Percentiles rank a stretch among this genome's conserved stretches.
phyloP scores from a whole-genome alignment of 495 filamentous ascomycete species.

The Amniculicola lignicola region DNA sequence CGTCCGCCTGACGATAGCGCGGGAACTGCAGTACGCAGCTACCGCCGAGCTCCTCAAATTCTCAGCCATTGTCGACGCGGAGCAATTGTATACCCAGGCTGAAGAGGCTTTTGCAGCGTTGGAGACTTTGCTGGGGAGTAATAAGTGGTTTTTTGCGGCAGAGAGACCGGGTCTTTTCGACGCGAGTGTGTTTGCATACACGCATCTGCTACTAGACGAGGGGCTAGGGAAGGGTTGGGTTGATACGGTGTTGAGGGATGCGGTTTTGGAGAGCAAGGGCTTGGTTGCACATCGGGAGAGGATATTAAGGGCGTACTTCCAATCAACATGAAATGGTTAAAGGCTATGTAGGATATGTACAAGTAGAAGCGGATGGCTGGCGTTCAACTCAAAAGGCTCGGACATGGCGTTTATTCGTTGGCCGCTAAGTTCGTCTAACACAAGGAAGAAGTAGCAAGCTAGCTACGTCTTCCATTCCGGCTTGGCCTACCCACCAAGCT shows the following conservation, averaged over 20 bases:
- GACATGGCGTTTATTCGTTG: too few relatives aligned
- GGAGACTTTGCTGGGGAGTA: conserved; percentile 61
- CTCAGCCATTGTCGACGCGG: conserved; percentile 57
- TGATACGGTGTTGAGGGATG: conserved; percentile 34
- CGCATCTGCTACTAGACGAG: conserved; percentile 70
- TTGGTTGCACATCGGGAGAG: conserved; percentile 56
- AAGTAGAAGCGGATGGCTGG: not conserved
- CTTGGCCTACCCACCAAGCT: too few relatives aligned
- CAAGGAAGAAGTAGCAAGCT: too few relatives aligned
- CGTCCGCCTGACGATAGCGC: conserved; percentile 59
- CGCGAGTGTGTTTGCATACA: conserved; percentile 85
- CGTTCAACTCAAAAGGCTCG: not conserved
- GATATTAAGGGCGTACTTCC: conserved; percentile 35
- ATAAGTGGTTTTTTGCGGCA: conserved; percentile 65
- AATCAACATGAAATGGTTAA: too few relatives aligned
- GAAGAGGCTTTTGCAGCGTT: conserved; percentile 72
- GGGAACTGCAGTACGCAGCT: conserved; percentile 69
- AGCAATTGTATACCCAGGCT: conserved; percentile 64
- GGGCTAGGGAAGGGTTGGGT: conserved; percentile 51
- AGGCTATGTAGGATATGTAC: not conserved
- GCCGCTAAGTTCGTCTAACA: too few relatives aligned
- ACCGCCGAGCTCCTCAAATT: conserved; percentile 67
- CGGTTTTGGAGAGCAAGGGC: conserved; percentile 43
- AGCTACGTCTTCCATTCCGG: too few relatives aligned
- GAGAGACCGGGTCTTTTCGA: conserved; percentile 72